Base-by-base conservation (phyloP, 225 moss, liverwort and hornwort species). In the Bryoerythrophyllum caledonicum region DNA sequence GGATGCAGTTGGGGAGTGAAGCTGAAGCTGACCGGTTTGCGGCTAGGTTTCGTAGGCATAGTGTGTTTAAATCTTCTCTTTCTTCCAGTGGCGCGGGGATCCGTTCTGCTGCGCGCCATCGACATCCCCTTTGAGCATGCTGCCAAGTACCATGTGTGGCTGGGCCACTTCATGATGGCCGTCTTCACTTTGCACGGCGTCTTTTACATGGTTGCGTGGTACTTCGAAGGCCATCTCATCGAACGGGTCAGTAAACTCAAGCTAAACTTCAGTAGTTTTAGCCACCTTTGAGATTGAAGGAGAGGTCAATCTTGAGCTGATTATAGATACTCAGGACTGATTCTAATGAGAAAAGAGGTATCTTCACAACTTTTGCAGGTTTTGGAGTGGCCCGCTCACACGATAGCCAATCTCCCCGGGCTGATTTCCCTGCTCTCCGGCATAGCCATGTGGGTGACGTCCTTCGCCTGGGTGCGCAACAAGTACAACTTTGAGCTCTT, bases 91-190 rank as follows among this genome's bases (percentile, higher is more conserved):
- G 56, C 94, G 32, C 87, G 97, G 27, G 97, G 97, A 62, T 97
- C 97, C 71, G 89, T 89, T 44, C 82, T 97, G 64, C 86, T 94
- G n/a, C 92, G 94, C 40, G 87, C 93, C 35, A 71, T 93, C 21
- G 94, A 94, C 75, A 90, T 97, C 40, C 92, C 97, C 17, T 94
- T 97, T 63, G 97, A 97, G 78, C 97, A 97, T 81, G 97, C 97
- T 30, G 82, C 88, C 28, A 94, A 91, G 56, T 97, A 97, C 64
- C 97, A 93, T 74, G 89, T 93, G 25, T 97, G 97, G 97, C 83
- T 97, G 76, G 97, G 97, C 11, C 92, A 97, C 80, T 94, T 94
- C 79, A 93, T 87, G 76, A 94, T 97, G 97, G n/a, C 43, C 16
- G n/a, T 78, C 12, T 97, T 94, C 76, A 87, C 97, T 16, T 70